phyloP scores from a whole-genome alignment of 179 eudicot species.

The Vitellaria paradoxa region DNA sequence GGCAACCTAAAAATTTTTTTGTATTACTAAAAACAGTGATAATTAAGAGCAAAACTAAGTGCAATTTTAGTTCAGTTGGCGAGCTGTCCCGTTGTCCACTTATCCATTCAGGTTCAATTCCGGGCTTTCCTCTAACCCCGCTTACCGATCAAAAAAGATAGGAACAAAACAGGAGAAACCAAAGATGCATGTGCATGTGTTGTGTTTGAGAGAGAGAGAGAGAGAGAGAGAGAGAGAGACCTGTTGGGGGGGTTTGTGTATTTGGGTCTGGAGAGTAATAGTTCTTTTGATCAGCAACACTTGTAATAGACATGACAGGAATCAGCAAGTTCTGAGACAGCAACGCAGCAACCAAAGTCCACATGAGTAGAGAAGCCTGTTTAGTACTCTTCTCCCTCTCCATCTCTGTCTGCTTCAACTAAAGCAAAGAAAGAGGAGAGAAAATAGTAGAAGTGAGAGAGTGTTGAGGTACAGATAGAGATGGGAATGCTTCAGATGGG shows the following conservation, averaged over 20 bases:
- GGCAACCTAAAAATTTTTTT: neutral
- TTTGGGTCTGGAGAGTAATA: conserved; percentile 34
- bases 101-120: no score
- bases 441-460: neutral
- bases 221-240: conserved; percentile 16
- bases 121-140: no score
- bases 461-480: neutral
- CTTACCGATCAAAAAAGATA: no score
- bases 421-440: neutral
- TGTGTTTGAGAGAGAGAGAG: conserved; percentile 12
- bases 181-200: neutral
- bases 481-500: conserved; percentile 1
- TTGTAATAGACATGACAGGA: conserved; percentile 35
- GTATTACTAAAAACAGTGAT: neutral
- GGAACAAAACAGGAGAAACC: neutral
- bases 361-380: conserved; percentile 26
- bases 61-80: no score
- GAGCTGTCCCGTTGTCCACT: no score
- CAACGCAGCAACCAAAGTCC: conserved; percentile 29
- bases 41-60: no score
- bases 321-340: conserved; percentile 38
- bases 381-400: conserved; percentile 19
- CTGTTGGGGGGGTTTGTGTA: conserved; percentile 35
- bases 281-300: conserved; percentile 42
- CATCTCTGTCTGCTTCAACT: conserved; percentile 22